Percentiles rank a stretch among this genome's conserved stretches.
Conservation (phyloP, 1,284 basidiomycete genomes). For the Leccinum subatratum region DNA sequence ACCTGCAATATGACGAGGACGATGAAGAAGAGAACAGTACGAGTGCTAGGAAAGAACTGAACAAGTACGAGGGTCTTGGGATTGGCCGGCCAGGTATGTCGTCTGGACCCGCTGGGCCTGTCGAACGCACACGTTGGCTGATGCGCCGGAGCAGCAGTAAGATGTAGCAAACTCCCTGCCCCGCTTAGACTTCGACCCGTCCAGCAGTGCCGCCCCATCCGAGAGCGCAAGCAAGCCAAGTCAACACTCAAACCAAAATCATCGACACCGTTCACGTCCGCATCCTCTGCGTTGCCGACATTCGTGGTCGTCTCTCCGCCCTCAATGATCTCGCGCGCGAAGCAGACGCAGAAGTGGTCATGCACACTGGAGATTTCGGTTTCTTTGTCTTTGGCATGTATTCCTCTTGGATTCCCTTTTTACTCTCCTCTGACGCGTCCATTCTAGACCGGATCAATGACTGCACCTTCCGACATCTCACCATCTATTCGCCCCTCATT, state of each 20-base stretch:
- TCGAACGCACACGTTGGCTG: constrained; percentile 52
- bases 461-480: constrained; percentile 90
- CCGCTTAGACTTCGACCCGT: constrained; percentile 55
- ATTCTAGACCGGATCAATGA: constrained; percentile 83
- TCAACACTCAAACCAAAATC: constrained; percentile 74
- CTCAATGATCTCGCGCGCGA: constrained; percentile 90
- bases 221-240: constrained; percentile 41
- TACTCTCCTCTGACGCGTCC: constrained; percentile 19
- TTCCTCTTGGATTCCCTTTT: constrained; percentile 3
- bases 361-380: constrained; percentile 99
- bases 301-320: constrained; percentile 80
- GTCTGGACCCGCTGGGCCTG: constrained; percentile 33
- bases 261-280: constrained; percentile 77
- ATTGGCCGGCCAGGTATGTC: constrained; percentile 51
- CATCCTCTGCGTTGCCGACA: constrained; percentile 94
- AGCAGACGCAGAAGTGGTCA: constrained; percentile 86
- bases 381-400: constrained; percentile 90
- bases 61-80: constrained; percentile 61
- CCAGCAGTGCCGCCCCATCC: constrained; percentile 53
- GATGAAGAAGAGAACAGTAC: constrained; percentile 45
- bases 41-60: constrained; percentile 43
- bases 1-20: constrained; percentile 33
- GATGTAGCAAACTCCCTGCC: constrained; percentile 45
- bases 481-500: constrained; percentile 97
- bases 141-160: constrained; percentile 67